Conservation (phyloP, 2,329 filamentous ascomycete genomes). For the Aureobasidium lini region DNA sequence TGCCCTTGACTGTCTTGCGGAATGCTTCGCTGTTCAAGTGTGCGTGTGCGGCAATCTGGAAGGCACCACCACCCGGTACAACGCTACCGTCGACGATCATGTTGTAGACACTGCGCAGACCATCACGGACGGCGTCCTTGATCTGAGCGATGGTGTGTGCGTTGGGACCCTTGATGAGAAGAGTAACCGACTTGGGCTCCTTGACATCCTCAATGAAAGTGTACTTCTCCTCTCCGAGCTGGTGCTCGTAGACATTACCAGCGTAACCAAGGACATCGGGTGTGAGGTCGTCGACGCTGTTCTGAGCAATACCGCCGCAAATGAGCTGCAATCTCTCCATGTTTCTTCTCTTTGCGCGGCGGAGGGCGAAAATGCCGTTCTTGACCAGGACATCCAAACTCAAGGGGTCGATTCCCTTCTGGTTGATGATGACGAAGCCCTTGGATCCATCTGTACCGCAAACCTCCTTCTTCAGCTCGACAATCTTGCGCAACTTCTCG, state of each 20-base stretch:
- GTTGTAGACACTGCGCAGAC: constrained; percentile 94
- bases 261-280: constrained; percentile 92
- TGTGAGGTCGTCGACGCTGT: constrained; percentile 88
- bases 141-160: constrained; percentile 94
- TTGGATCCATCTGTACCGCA: constrained; percentile 91
- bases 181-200: constrained; percentile 93
- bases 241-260: constrained; percentile 92
- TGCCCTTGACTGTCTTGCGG: constrained; percentile 87
- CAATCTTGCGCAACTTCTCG: constrained; percentile 92
- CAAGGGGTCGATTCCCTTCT: constrained; percentile 96
- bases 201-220: constrained; percentile 98
- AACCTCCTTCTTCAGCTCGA: constrained; percentile 95
- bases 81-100: constrained; percentile 98
- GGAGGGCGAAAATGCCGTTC: constrained; percentile 92
- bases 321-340: constrained; percentile 97
- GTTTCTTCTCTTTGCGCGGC: constrained; percentile 93
- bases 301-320: constrained; percentile 84
- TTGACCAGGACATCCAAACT: constrained; percentile 94
- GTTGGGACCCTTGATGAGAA: constrained; percentile 97
- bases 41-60: constrained; percentile 86
- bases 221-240: constrained; percentile 96
- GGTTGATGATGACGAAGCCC: constrained; percentile 96
- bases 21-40: constrained; percentile 84
- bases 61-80: constrained; percentile 87
- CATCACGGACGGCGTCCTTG: constrained; percentile 91